Base-by-base conservation (phyloP, 1,284 basidiomycete species). In the Stereum hirsutum region DNA sequence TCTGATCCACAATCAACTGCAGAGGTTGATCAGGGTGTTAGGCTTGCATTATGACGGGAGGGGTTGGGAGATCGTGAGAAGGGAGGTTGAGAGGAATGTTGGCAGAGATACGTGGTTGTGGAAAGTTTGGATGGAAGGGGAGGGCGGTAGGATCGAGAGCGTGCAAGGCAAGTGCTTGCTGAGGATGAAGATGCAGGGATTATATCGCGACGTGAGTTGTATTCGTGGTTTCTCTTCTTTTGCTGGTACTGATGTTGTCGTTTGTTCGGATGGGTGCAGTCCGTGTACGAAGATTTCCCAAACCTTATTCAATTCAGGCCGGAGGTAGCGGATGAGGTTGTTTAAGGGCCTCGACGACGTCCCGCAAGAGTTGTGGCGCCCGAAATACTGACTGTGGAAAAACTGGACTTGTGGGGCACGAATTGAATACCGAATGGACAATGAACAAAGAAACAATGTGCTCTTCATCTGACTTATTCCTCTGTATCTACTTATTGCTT, bases 1-100 rank as follows among this genome's bases (percentile, higher is more conserved):
- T 3, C 67, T 74, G 39, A 59, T 75, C 17, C 72, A 75, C 53
- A 74, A 71, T 52, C 73, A 75, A 46, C 57, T 75, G 15, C 72
- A 75, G 54, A 66, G 73, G 21, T 53, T 75, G 20, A 70, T 72
- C 19, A 64, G 73, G 23, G 56, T 74, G 6, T 63, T 75, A 19
- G 68, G 64, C 6, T 52, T 74, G 49, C 72, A 75, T 49, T 57
- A 63, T 44, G 63, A 70, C 51, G 72, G 72, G 3, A 52, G 56
- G 30, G 73, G 70, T 7, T 74, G 70, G 69, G 62, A 61, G 36
- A 60, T 70, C 43, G 57, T 75, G 15, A 61, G 72, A 45, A 51
- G 54, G 36, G 64, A 70, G 45, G 61, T 75, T 59, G 54, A 49
- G 24, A 51, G 57, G 10, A 54, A 63, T 7, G 69, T 75, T 44